Evolutionary conservation across 2,329 filamentous ascomycete species (phyloP), one percentile per base, ranked within the genome.

Genomic region (Monosporascus sp.): DNA sequence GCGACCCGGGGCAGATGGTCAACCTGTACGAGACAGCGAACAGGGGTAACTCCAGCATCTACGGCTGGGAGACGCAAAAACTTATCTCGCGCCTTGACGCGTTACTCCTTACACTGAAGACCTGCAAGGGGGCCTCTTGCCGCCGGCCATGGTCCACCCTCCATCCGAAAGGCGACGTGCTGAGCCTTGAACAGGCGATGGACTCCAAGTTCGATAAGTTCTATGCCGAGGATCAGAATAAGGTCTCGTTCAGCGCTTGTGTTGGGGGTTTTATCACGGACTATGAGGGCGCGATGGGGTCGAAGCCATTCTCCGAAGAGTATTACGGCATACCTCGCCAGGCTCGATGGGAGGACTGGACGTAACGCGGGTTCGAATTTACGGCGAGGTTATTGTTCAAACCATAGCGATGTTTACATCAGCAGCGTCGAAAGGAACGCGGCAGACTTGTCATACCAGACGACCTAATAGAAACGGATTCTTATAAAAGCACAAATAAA

Each of bases 21-120:
- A 55, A 57, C 49, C n/a, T 57, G 25, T 49, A 39, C 6, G 42
- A 17, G 5, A 27, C 24, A 6, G 6, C 14, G 22, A 22, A 14
- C 8, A 14, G 24, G n/a, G 31, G 31, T 34, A 34, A 14, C 31
- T 6, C 25, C 22, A 36, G 7, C 15, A 1, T 3, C 25, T 11
- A 22, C 22, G 51, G 5, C 34, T 24, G 31, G n/a, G 49, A 6
- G 44, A 25, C 14, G 18, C 41, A 17, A 8, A 51, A 8, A 9
- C 24, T 61, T 27, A 48, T 57, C 38, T 38, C 51, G 20, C 59
- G 59, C 20, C 53, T 62, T 20, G 57, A 60, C 44, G 54, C 58
- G 3, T 55, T 60, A n/a, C 51, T 59, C 38, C 55, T 62, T 57
- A 54, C 58, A 11, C 54, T 56, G 3, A 60, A 62, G 18, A 60